Conservation (phyloP, 768 basidiomycete species). For the Boletus tomentosulus region DNA sequence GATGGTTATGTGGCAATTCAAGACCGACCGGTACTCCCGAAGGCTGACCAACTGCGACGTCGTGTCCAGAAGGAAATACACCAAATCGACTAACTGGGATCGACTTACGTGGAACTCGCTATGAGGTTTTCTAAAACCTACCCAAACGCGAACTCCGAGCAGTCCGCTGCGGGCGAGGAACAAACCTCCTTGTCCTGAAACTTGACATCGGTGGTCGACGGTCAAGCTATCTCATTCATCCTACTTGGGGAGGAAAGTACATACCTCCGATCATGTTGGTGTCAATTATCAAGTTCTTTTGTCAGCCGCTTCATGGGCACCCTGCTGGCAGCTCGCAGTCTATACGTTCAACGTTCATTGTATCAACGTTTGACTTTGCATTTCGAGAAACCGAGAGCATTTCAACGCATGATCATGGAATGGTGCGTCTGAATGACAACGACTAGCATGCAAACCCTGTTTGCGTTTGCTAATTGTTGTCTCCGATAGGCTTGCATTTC, state of each 20-base stretch:
- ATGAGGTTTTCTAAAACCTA: background rate
- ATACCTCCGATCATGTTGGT: background rate
- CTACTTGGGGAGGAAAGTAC: too few species aligned
- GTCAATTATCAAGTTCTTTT: background rate
- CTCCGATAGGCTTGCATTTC: background rate
- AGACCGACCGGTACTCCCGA: too few species aligned
- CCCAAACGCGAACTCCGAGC: background rate
- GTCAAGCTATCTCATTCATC: background rate
- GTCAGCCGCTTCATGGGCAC: background rate
- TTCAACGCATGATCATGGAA: background rate
- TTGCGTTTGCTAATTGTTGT: background rate
- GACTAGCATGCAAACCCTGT: background rate
- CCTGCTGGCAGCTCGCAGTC: background rate
- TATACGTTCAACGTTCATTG: background rate
- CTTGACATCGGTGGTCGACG: background rate
- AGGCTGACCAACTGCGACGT: background rate
- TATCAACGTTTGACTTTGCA: background rate
- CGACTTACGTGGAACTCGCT: background rate
- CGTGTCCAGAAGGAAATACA: background rate
- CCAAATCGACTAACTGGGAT: background rate
- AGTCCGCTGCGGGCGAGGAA: background rate
- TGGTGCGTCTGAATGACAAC: too few species aligned
- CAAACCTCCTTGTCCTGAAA: background rate
- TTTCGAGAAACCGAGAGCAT: background rate
- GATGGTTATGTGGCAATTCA: too few species aligned